These are phyloP conservation scores for Ramaria sp. DNA, from an alignment of 768 basidiomycete genomes.

Conservation along the genomic window DNA sequence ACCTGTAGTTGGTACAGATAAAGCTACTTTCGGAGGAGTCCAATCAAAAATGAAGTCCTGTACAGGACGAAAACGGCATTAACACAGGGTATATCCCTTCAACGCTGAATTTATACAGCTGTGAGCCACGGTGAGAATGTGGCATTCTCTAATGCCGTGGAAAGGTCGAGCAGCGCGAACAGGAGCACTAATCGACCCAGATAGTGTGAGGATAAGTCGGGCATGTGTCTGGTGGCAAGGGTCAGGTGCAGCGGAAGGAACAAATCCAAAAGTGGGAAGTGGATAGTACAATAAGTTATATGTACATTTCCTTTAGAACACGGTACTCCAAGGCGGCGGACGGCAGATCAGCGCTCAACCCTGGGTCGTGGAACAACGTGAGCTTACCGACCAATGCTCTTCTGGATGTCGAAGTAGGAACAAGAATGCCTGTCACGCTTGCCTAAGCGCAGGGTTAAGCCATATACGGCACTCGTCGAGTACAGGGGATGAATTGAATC, in stretches of 20 bases:
- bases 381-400: too few relatives aligned
- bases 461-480: too few relatives aligned
- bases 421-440: too few relatives aligned
- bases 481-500: too few relatives aligned
- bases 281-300: too few relatives aligned
- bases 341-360: too few relatives aligned
- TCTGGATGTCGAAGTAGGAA: too few relatives aligned
- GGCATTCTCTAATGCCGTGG: background rate
- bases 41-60: constrained; percentile 1
- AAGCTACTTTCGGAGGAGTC: background rate
- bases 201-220: background rate
- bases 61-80: background rate
- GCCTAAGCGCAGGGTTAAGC: too few relatives aligned
- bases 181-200: background rate
- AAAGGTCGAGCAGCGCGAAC: background rate
- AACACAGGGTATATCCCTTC: background rate
- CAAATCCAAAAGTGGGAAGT: background rate
- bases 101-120: background rate
- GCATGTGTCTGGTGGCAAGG: background rate
- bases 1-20: constrained; percentile 1
- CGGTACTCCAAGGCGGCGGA: too few relatives aligned
- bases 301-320: too few relatives aligned
- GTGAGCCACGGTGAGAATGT: background rate
- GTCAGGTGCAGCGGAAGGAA: background rate
- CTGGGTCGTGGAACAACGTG: too few relatives aligned